A percentile compares a stretch with the other conserved stretches of the same genome.
Evolutionary conservation across 2,329 filamentous ascomycete species (phyloP).

Genomic region (Phyllosticta ampelicida): DNA sequence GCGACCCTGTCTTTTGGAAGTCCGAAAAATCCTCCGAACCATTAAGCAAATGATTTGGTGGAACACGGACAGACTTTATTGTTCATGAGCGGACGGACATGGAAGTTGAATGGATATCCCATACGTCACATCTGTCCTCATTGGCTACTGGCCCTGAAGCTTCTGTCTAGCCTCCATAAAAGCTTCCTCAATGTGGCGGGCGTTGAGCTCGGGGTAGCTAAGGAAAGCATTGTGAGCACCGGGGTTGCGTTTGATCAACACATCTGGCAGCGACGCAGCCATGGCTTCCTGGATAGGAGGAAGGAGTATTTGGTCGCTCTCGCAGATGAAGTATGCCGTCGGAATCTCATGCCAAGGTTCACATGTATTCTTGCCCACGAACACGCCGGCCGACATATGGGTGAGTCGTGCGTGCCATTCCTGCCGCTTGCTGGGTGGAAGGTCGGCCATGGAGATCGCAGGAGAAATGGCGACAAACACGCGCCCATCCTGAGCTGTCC

Average conservation of each 20-base stretch:
- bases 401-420: constrained; percentile 4
- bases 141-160: constrained; percentile 6
- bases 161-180: neutral
- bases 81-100: too few relatives aligned
- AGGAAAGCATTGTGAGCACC: constrained; percentile 6
- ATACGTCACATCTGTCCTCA: constrained; percentile 11
- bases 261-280: neutral
- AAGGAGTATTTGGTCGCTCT: neutral
- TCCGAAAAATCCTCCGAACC: too few relatives aligned
- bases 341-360: constrained; percentile 8
- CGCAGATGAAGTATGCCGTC: constrained; percentile 6
- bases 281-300: constrained; percentile 2
- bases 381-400: constrained; percentile 3
- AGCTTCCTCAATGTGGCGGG: neutral
- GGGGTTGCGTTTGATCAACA: constrained; percentile 1
- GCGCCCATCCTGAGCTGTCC: neutral
- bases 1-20: too few relatives aligned
- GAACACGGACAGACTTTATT: too few relatives aligned
- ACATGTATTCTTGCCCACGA: neutral
- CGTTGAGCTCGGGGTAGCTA: neutral
- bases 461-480: neutral
- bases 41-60: too few relatives aligned
- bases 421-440: constrained; percentile 2
- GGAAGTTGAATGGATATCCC: too few relatives aligned
- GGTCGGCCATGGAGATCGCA: neutral